Conservation (phyloP, 2,329 filamentous ascomycete genomes). For the Ophiostoma pallidulum region DNA sequence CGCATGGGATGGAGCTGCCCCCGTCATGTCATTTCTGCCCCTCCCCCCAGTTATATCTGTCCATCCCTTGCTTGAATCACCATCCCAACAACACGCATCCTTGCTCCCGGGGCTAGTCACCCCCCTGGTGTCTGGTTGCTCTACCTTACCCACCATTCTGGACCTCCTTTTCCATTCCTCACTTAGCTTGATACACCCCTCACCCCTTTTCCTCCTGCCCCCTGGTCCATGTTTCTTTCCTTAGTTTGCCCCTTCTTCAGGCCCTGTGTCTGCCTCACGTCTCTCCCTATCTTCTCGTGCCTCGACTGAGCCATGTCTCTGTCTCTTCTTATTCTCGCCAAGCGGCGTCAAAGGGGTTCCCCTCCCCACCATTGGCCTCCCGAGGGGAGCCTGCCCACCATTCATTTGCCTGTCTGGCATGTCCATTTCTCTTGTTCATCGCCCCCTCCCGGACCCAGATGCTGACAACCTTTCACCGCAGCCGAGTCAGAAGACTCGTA, state of each 20-base stretch:
- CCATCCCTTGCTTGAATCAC: neutral
- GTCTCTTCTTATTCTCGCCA: neutral
- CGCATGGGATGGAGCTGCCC: constrained; percentile 1
- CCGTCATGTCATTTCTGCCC: neutral
- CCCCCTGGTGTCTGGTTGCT: constrained; percentile 1
- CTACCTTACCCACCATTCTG: constrained; percentile 1
- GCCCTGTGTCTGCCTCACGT: no score
- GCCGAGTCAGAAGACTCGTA: constrained; percentile 12
- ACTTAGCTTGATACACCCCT: constrained; percentile 4
- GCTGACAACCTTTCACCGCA: constrained; percentile 4
- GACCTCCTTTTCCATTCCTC: constrained; percentile 1
- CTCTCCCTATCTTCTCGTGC: neutral
- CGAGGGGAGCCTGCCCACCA: no score
- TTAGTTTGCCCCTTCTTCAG: neutral
- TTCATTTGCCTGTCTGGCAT: neutral
- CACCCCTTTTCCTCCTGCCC: constrained; percentile 7
- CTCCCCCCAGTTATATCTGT: neutral
- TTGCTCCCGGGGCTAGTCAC: constrained; percentile 1
- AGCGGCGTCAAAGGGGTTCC: neutral
- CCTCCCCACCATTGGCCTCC: no score
- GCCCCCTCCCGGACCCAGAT: neutral
- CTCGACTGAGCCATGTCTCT: neutral
- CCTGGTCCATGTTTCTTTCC: neutral
- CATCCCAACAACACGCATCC: no score
- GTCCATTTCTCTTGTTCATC: neutral